A percentile compares a stretch with the other conserved stretches of the same genome.
Conservation (phyloP, 768 basidiomycete species). For the Termitomyces sp. region DNA sequence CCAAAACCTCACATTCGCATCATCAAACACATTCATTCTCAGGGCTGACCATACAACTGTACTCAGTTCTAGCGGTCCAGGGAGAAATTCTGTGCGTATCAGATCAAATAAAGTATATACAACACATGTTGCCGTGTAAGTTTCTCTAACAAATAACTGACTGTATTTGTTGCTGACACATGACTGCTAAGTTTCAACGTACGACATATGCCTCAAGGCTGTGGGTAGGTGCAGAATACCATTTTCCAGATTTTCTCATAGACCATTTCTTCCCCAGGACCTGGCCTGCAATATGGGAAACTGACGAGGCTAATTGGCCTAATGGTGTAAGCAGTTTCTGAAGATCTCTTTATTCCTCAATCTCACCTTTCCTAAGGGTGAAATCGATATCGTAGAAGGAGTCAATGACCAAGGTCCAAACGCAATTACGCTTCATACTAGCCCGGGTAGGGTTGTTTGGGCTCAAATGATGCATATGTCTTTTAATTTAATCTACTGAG, state of each 20-base stretch:
- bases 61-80: constrained; percentile 38
- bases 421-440: constrained; percentile 30
- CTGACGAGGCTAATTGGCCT: constrained; percentile 35
- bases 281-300: constrained; percentile 41
- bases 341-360: background rate
- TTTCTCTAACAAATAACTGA: constrained; percentile 13
- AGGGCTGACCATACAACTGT: constrained; percentile 43
- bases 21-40: constrained; percentile 42
- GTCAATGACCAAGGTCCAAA: constrained; percentile 33
- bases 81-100: constrained; percentile 53
- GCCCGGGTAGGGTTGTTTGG: constrained; percentile 14
- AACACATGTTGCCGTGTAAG: constrained; percentile 47
- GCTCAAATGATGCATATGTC: background rate
- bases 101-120: constrained; percentile 43
- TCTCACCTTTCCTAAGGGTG: constrained; percentile 17
- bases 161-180: background rate
- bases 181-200: constrained; percentile 25
- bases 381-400: constrained; percentile 37
- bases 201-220: constrained; percentile 51
- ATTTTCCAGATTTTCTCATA: background rate
- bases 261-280: constrained; percentile 13
- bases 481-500: background rate
- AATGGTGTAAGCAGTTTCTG: constrained; percentile 13
- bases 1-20: constrained; percentile 48
- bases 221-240: constrained; percentile 27